Conservation (phyloP, 164 flowering plant species). For the Cinnamomum micranthum region DNA sequence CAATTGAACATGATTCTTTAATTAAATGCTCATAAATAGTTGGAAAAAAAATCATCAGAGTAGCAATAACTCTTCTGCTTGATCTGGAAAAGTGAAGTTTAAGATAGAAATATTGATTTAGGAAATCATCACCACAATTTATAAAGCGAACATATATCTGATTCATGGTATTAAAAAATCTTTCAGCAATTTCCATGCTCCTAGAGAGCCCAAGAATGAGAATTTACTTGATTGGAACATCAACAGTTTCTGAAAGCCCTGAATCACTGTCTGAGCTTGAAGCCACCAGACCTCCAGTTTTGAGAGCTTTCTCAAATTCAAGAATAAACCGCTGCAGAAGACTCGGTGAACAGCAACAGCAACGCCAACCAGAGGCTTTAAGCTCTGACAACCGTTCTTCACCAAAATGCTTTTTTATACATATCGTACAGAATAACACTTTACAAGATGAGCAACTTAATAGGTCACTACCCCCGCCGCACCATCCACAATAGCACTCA, state of each 20-base stretch:
- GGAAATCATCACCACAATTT: neutral
- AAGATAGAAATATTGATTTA: neutral
- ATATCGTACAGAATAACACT: conserved; percentile 50
- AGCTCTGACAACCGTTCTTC: conserved; percentile 39
- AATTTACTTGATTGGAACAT: conserved; percentile 45
- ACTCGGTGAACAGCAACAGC: conserved; percentile 75
- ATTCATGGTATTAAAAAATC: no score
- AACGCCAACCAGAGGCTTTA: conserved; percentile 56
- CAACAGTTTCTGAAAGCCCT: conserved; percentile 46
- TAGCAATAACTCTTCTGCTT: neutral
- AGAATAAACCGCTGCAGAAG: conserved; percentile 40
- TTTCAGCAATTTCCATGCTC: neutral
- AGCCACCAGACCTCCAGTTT: conserved; percentile 23
- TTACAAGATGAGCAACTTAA: conserved; percentile 66
- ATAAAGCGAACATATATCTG: neutral
- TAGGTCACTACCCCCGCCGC: conserved; percentile 59
- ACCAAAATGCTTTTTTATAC: conserved; percentile 70
- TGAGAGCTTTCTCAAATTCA: conserved; percentile 51
- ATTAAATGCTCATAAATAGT: no score
- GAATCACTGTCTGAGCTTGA: conserved; percentile 79
- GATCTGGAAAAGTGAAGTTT: neutral
- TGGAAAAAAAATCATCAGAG: no score
- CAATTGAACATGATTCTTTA: neutral
- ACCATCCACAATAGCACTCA: conserved; percentile 83
- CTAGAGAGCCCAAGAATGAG: neutral